A percentile compares a stretch with the other conserved stretches of the same genome.
These are phyloP conservation scores for Creolimax fragrantissima DNA, from an alignment of 78 protist genomes.

Conservation along the genomic window DNA sequence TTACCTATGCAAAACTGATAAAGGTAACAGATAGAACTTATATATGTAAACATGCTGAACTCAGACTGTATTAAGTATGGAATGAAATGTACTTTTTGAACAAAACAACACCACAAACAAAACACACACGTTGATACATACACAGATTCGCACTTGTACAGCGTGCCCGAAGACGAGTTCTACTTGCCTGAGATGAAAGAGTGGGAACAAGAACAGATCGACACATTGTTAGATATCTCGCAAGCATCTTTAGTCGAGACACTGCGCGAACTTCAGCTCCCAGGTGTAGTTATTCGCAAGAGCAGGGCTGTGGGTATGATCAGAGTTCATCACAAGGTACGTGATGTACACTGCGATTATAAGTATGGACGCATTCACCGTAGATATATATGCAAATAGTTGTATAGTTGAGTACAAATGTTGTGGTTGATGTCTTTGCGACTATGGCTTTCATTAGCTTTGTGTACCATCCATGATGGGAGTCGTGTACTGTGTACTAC, in stretches of 20 bases:
- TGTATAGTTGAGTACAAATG: no score
- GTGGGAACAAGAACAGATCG: neutral
- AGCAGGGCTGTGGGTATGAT: neutral
- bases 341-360: no score
- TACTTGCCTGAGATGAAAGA: neutral
- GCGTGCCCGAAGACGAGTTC: neutral
- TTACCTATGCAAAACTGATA: neutral
- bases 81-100: no score
- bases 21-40: neutral
- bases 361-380: no score
- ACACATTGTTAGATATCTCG: neutral
- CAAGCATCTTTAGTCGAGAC: neutral
- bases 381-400: no score
- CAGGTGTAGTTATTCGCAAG: neutral
- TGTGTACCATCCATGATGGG: no score
- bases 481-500: no score
- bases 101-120: neutral
- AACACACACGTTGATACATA: neutral
- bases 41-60: no score
- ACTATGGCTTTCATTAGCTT: no score
- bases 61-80: no score
- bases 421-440: no score
- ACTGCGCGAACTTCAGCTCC: neutral
- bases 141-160: neutral
- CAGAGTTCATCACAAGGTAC: neutral